phyloP scores from a whole-genome alignment of 148 eudicot genomes.

The Pouteria glomerata region DNA sequence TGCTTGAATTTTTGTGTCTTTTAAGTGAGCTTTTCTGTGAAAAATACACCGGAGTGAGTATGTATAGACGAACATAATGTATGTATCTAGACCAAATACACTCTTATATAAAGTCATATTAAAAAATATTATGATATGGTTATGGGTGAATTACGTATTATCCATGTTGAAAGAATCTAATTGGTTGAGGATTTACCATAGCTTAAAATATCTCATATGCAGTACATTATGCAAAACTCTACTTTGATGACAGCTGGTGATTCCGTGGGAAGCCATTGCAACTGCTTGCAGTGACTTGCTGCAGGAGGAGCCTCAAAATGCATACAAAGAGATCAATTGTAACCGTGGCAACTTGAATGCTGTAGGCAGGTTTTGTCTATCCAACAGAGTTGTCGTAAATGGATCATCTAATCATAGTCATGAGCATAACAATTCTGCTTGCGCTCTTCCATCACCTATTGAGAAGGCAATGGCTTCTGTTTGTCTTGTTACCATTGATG shows the following conservation, averaged over 20 bases:
- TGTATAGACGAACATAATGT: neutral
- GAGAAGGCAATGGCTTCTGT: slow-evolving; percentile 63
- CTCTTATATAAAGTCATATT: neutral
- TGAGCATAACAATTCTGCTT: slow-evolving; percentile 17
- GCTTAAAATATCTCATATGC: neutral
- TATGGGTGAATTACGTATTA: neutral
- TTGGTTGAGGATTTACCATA: neutral
- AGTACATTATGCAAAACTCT: slow-evolving; percentile 10
- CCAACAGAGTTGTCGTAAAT: slow-evolving; percentile 16
- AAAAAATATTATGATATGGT: neutral
- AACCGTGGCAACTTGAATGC: slow-evolving; percentile 18
- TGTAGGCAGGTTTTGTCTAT: slow-evolving; percentile 18
- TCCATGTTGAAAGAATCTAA: too few species aligned
- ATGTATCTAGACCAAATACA: neutral
- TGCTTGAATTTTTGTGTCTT: neutral
- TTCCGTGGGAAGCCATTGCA: slow-evolving; percentile 90
- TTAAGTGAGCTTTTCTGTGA: neutral
- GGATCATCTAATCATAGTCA: slow-evolving; percentile 14
- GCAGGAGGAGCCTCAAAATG: slow-evolving; percentile 31
- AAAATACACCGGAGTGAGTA: neutral
- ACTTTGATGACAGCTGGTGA: slow-evolving; percentile 60
- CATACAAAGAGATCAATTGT: slow-evolving; percentile 16
- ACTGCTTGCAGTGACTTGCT: slow-evolving; percentile 52
- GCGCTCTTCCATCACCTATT: slow-evolving; percentile 33
- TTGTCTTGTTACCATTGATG: slow-evolving; percentile 71